phyloP scores from a whole-genome alignment of 2,329 filamentous ascomycete species.

The Nothophoma quercina region DNA sequence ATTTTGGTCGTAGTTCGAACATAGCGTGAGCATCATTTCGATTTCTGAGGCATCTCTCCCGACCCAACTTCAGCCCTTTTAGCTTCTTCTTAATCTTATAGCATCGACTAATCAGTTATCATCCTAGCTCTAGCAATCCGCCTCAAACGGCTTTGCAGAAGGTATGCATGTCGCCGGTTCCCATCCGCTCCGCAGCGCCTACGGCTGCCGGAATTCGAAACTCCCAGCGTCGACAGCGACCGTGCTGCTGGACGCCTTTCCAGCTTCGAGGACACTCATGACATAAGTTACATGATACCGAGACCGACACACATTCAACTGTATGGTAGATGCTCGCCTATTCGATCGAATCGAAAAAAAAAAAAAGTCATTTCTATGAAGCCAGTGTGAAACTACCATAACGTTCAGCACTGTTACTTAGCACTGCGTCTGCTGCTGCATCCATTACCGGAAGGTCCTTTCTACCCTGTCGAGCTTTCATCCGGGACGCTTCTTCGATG shows the following conservation, averaged over 20 bases:
- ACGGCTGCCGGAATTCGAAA: constrained; percentile 4
- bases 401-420: not conserved
- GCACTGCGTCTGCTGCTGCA: not conserved
- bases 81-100: constrained; percentile 11
- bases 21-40: not conserved
- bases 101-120: not conserved
- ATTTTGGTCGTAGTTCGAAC: not conserved
- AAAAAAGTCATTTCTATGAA: no score
- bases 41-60: not conserved
- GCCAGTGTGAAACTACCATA: not conserved
- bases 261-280: no score
- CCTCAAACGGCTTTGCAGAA: not conserved
- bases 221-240: not conserved
- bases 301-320: no score
- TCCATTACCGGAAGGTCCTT: not conserved
- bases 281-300: no score
- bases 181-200: not conserved
- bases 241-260: not conserved
- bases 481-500: constrained; percentile 15
- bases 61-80: not conserved
- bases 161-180: not conserved
- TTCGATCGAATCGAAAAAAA: no score
- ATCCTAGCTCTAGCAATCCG: not conserved
- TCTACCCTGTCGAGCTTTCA: not conserved
- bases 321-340: no score